Base-by-base conservation (phyloP, 2,329 filamentous ascomycete genomes). In the Pseudocercospora ulei region DNA sequence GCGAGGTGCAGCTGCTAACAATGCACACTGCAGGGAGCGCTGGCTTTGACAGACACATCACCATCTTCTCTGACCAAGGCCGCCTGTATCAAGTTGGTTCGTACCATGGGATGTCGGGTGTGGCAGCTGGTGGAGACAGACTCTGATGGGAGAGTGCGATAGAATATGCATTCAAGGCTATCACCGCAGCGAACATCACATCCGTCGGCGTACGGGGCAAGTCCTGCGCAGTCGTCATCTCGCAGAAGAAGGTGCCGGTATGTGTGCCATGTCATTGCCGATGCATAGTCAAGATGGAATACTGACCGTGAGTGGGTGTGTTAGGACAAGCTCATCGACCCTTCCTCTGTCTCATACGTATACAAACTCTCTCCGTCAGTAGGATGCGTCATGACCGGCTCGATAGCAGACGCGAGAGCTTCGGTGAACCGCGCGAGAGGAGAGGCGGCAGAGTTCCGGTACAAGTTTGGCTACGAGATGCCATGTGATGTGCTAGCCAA, bases 161-260 rank as follows among this genome's bases (percentile, higher is more conserved):
- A 96, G 90, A 98, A 75, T 98, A 98, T 88, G 90, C 90, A 56
- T 98, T 98, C 79, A 98, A 98, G 72, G 90, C 90, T 43, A 98
- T 98, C 68, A 98, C 90, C 55, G 88, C 90, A 46, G 90, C 90
- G 55, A 96, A 96, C 67, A 96, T 98, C 70, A 98, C 93, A 73
- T 90, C 90, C 46, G 76, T 98, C 64, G 90, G 90, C 56, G 78
- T 98, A 54, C 76, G 86, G 61, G 90, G 90, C 65, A 98, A 98
- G 74, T 77, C 90, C 69, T 96, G 88, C 59, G 90, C 90, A 20
- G 90, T 98, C 28, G 84, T 98, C 37, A 71, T 98, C 62, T 96
- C 90, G 47, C 90, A 98, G 70, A 98, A 98, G 79, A 98, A 98
- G 71, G 90, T 98, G 54, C 88, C 90, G 43, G 88, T 95, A 82